A percentile compares a stretch with the other conserved stretches of the same genome.
Conservation (phyloP, 768 basidiomycete genomes). For the Stropharia rugosoannulata region DNA sequence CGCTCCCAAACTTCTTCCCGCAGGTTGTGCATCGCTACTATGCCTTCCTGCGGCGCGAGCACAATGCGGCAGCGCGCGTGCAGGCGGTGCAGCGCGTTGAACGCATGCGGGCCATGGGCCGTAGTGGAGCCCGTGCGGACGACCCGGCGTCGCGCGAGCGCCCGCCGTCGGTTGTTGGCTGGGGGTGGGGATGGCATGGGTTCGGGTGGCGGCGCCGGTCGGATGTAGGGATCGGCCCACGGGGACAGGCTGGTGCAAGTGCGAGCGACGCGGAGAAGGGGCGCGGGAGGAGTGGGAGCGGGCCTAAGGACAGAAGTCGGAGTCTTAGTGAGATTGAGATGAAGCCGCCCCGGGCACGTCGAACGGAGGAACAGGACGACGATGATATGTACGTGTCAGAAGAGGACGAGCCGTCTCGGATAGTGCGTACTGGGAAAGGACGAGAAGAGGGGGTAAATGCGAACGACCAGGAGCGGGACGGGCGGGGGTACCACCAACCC, state of each 20-base stretch:
- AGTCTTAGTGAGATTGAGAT: conserved; percentile 3
- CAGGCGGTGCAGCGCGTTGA: conserved; percentile 70
- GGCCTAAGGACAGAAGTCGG: background rate
- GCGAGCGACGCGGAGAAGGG: background rate
- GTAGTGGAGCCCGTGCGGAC: conserved; percentile 11
- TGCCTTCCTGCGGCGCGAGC: conserved; percentile 63
- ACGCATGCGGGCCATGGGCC: conserved; percentile 62
- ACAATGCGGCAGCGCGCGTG: conserved; percentile 65
- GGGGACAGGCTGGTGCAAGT: background rate
- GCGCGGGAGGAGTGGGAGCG: background rate
- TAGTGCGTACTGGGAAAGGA: background rate
- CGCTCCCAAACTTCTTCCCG: conserved; percentile 38
- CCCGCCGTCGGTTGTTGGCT: conserved; percentile 17
- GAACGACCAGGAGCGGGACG: background rate
- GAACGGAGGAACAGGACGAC: conserved; percentile 8
- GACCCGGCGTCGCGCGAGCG: background rate
- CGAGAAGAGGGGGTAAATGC: background rate
- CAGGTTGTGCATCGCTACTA: conserved; percentile 52
- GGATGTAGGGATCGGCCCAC: background rate
- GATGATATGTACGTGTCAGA: conserved; percentile 20
- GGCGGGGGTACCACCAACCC: conserved; percentile 1
- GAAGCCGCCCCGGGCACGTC: conserved; percentile 4
- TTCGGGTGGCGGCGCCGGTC: conserved; percentile 44
- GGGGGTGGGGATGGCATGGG: conserved; percentile 75
- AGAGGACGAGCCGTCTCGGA: conserved; percentile 1